Percentiles rank a stretch among this genome's conserved stretches.
phyloP scores from a whole-genome alignment of 2,329 filamentous ascomycete species.

The Decorospora gaudefroyi region DNA sequence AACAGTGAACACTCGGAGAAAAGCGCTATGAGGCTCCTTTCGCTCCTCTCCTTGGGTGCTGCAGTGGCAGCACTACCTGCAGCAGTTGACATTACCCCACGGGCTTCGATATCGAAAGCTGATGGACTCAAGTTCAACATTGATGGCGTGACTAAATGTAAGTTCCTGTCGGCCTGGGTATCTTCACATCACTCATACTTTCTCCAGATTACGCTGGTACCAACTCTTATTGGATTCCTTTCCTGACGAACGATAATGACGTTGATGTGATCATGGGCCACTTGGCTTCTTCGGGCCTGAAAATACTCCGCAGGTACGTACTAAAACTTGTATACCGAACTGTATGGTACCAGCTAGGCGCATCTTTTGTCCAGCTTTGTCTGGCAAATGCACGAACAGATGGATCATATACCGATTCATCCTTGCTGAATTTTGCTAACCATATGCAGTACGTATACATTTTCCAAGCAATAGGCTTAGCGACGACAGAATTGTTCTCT shows the following conservation, averaged over 20 bases:
- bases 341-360: too few species aligned
- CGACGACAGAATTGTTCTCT: too few species aligned
- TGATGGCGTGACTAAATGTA: slow-evolving; percentile 43
- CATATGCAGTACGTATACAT: too few species aligned
- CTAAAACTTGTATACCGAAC: too few species aligned
- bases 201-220: slow-evolving; percentile 56
- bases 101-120: slow-evolving; percentile 31
- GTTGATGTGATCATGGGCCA: slow-evolving; percentile 57
- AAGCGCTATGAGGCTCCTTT: slow-evolving; percentile 30
- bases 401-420: too few species aligned
- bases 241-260: slow-evolving; percentile 59
- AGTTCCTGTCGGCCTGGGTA: neutral
- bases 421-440: too few species aligned
- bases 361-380: too few species aligned
- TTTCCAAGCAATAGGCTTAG: too few species aligned
- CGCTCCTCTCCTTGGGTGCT: slow-evolving; percentile 25
- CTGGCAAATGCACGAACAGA: too few species aligned
- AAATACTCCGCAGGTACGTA: slow-evolving; percentile 64
- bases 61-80: slow-evolving; percentile 29
- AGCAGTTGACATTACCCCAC: slow-evolving; percentile 14
- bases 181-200: slow-evolving; percentile 1
- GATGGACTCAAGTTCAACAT: slow-evolving; percentile 44
- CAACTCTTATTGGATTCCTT: slow-evolving; percentile 62
- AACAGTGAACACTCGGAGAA: neutral
- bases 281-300: slow-evolving; percentile 57